Conservation (phyloP, 495 filamentous ascomycete genomes). For the Tuber microsphaerosporum region DNA sequence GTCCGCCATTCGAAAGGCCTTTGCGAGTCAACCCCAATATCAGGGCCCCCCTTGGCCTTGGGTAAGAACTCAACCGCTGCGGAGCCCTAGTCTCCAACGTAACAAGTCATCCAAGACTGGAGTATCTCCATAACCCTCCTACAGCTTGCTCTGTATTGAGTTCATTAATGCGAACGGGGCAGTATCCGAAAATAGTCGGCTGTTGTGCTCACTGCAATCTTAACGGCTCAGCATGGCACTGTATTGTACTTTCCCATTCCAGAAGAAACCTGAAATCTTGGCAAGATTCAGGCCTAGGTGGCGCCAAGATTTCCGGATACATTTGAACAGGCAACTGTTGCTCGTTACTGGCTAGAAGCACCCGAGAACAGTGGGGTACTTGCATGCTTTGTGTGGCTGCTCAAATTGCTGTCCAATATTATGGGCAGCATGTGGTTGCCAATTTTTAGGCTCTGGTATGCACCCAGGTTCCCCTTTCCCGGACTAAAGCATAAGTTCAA, state of each 20-base stretch:
- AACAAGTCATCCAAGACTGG: background rate
- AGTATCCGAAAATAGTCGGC: background rate
- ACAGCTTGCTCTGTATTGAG: background rate
- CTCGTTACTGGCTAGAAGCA: no score
- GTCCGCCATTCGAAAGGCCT: background rate
- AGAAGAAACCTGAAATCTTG: no score
- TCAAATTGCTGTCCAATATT: background rate
- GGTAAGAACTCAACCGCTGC: background rate
- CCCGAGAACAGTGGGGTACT: no score
- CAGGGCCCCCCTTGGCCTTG: background rate
- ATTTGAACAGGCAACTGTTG: background rate
- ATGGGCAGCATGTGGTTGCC: background rate
- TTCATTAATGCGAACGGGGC: background rate
- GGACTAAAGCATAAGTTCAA: background rate
- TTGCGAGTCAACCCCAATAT: background rate
- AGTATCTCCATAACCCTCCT: background rate
- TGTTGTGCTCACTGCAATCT: background rate
- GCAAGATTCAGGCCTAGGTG: background rate
- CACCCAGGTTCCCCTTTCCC: background rate
- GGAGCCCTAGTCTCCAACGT: background rate
- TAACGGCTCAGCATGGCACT: no score
- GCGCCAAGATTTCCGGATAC: background rate
- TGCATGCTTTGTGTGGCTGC: no score
- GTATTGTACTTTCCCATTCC: background rate
- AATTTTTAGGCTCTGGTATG: background rate